phyloP scores from a whole-genome alignment of 2,329 filamentous ascomycete genomes.

The Xylariaceae sp. region DNA sequence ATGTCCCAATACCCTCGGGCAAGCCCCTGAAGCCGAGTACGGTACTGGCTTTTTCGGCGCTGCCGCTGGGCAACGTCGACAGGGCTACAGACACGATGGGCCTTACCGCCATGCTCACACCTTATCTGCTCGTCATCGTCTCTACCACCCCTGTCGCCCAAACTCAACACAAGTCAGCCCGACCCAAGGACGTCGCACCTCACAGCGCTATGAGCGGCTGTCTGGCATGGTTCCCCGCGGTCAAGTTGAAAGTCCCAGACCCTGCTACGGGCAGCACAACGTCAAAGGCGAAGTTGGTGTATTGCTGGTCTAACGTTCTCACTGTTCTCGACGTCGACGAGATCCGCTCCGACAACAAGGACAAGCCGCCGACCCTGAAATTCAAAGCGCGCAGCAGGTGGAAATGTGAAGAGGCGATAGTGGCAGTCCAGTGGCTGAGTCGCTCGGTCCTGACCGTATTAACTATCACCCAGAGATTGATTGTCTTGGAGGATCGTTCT shows the following conservation, averaged over 20 bases:
- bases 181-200: constrained; percentile 84
- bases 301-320: constrained; percentile 98
- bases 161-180: constrained; percentile 88
- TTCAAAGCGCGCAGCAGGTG: constrained; percentile 84
- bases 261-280: constrained; percentile 61
- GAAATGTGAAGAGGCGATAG: constrained; percentile 92
- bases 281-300: constrained; percentile 83
- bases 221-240: constrained; percentile 94
- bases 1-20: constrained; percentile 55
- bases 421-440: constrained; percentile 94
- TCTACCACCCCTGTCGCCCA: constrained; percentile 95
- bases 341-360: constrained; percentile 60
- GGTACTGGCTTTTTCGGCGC: constrained; percentile 82
- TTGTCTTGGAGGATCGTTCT: constrained; percentile 84
- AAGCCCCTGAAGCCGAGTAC: constrained; percentile 86
- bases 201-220: constrained; percentile 93
- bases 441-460: constrained; percentile 86
- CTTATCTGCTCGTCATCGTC: constrained; percentile 92
- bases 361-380: constrained; percentile 71
- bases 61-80: constrained; percentile 92
- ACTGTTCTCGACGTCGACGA: constrained; percentile 88
- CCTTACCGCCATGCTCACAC: constrained; percentile 90
- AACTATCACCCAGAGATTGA: constrained; percentile 88
- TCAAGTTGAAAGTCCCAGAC: constrained; percentile 78
- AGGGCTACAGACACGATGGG: constrained; percentile 83